phyloP scores from a whole-genome alignment of 78 protist genomes.

The Cyanophora paradoxa region DNA sequence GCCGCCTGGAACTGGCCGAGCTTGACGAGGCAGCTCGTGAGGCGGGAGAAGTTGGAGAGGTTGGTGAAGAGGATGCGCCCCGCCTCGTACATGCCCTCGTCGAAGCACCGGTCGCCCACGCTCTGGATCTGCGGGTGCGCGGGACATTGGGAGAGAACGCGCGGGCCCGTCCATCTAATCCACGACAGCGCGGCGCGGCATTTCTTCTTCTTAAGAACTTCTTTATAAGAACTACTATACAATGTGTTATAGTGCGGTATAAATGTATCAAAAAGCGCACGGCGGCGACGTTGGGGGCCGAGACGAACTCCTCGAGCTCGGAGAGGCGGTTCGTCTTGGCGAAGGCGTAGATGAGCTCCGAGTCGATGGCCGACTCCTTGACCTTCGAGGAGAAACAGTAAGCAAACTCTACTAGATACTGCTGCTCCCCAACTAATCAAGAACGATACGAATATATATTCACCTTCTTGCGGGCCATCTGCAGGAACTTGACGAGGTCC shows the following conservation, averaged over 20 bases:
- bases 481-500: constrained; percentile 76
- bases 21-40: constrained; percentile 87
- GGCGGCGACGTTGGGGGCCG: constrained; percentile 67
- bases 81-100: constrained; percentile 85
- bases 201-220: too few relatives aligned
- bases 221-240: too few relatives aligned
- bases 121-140: too few relatives aligned
- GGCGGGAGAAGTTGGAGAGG: constrained; percentile 77
- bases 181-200: too few relatives aligned
- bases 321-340: constrained; percentile 87
- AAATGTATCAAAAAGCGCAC: too few relatives aligned
- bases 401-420: too few relatives aligned
- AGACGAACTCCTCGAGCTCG: constrained; percentile 97
- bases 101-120: constrained; percentile 96
- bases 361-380: constrained; percentile 90
- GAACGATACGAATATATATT: too few relatives aligned
- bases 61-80: constrained; percentile 90
- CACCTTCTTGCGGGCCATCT: constrained; percentile 80
- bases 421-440: too few relatives aligned
- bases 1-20: constrained; percentile 80
- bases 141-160: not conserved
- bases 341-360: constrained; percentile 87
- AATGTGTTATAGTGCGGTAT: too few relatives aligned
- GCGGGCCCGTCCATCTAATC: too few relatives aligned
- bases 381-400: too few relatives aligned